Evolutionary conservation across 345 rosid genomes (phyloP), one percentile per base, ranked within the genome.

Genomic region (Ceriops tagal): DNA sequence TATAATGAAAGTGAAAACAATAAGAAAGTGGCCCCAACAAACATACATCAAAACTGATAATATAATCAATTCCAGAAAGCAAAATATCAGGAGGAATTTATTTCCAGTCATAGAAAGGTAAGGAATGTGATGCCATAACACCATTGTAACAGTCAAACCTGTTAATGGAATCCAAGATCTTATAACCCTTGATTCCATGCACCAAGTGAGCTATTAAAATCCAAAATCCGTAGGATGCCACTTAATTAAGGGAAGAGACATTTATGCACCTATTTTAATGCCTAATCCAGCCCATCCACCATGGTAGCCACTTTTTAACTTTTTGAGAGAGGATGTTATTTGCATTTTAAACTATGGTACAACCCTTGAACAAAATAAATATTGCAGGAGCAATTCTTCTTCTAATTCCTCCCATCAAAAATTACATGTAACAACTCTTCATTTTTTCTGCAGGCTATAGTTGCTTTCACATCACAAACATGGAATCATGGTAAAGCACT

Each of bases 151-250:
- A 8, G 5, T 24, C 19, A 22, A 58, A 58, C 34, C 26, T 21
- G 27, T 43, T 20, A 26, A 16, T 26, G 39, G 28, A 62, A 19
- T 18, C 39, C 10, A 37, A 30, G 64, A 53, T 71, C 46, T 26
- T 35, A 58, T 35, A 8, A 39, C 56, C 43, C 68, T 71, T 62
- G 43, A 63, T 71, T 35, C 74, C 39, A 18, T 37, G 55, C 46
- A 20, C 46, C 35, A 16, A 30, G 37, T 37, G 20, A 18, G 21
- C 3, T 7, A 27, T 46, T 68, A 24, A 35, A 19, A 35, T 55
- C 51, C 27, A 1, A 69, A 3, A 39, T 8, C 20, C 28, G 34
- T 53, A 22, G 60, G 61, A 53, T 60, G 31, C 28, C 34, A 61
- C 24, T 21, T 26, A 61, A 61, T 30, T 66, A 58, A 46, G 56